Base-by-base conservation (phyloP, 352 stramenopile genomes). In the Phytophthora pini region DNA sequence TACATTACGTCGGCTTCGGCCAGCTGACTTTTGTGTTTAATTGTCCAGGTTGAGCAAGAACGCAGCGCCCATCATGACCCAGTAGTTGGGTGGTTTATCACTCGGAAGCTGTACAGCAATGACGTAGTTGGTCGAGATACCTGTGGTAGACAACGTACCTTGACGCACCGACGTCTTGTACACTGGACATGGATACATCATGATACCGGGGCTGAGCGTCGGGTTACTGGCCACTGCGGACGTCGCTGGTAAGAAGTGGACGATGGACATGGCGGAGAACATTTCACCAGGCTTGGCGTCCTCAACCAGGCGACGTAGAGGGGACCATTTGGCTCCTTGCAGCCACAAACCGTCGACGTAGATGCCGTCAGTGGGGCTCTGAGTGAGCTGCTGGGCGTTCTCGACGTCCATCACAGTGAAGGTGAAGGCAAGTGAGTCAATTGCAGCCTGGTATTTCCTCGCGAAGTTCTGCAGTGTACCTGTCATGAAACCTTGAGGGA, bases 401-500 rank as follows among this genome's bases (percentile, higher is more conserved):
- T 88, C 74, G 36, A 89, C 77, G 52, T 91, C 74, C 24, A 95
- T 60, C 0, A 98, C 88, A 3, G 79, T 53, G 69, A 97, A 98
- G 13, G 90, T 94, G 75, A 98, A 98, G 17, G 76, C 82, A 10
- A 98, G 76, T 13, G 90, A 97, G 71, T 98, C 95, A 68, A 98
- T 98, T 7, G 95, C 92, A 17, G 97, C 89, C 55, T 95, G 84
- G 75, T 98, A 98, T 68, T 98, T 98, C 40, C 95, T 79, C 5
- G 95, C 93, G 77, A 96, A 98, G 48, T 97, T 98, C 64, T 98
- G 95, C 31, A 98, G 68, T 15, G 90, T 97, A 36, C 91, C 95
- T 5, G 95, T 98, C 93, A 98, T 98, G 74, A 98, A 98, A 15
- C 95, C 82, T 67, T 98, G 95, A 1, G 94, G 95, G 61, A 98